Percentiles rank a stretch among this genome's conserved stretches.
phyloP scores from a whole-genome alignment of 1,139 yeast genomes.

The Wickerhamomyces sp. region DNA sequence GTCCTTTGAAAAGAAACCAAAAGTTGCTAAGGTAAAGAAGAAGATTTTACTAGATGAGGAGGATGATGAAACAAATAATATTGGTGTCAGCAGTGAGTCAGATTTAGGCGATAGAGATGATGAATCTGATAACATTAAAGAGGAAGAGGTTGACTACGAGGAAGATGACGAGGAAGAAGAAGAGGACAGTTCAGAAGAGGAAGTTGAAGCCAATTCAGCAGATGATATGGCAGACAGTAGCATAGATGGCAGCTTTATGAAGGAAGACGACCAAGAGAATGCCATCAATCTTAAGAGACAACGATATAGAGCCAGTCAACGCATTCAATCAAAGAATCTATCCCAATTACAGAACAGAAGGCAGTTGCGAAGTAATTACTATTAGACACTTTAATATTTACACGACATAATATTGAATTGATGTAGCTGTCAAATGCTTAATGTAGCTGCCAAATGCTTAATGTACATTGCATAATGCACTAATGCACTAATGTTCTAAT shows the following conservation, averaged over 20 bases:
- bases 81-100: too few species aligned
- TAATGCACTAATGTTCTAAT: too few species aligned
- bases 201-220: conserved; percentile 5
- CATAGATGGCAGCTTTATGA: conserved; percentile 5
- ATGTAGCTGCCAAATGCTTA: too few species aligned
- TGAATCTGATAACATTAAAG: not conserved
- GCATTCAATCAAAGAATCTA: conserved; percentile 21
- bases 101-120: too few species aligned
- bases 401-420: too few species aligned
- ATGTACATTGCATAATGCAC: too few species aligned
- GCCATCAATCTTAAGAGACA: conserved; percentile 17
- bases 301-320: conserved; percentile 14
- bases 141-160: conserved; percentile 6
- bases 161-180: conserved; percentile 20
- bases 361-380: conserved; percentile 12
- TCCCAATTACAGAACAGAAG: conserved; percentile 21
- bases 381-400: too few species aligned
- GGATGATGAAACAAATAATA: too few species aligned
- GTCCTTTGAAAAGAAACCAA: conserved; percentile 5
- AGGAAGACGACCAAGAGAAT: conserved; percentile 12
- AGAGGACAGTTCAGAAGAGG: conserved; percentile 9
- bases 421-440: too few species aligned
- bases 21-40: conserved; percentile 20
- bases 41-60: conserved; percentile 5
- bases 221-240: conserved; percentile 10